Conservation (phyloP, 2,329 filamentous ascomycete species). For the Scedosporium boydii region DNA sequence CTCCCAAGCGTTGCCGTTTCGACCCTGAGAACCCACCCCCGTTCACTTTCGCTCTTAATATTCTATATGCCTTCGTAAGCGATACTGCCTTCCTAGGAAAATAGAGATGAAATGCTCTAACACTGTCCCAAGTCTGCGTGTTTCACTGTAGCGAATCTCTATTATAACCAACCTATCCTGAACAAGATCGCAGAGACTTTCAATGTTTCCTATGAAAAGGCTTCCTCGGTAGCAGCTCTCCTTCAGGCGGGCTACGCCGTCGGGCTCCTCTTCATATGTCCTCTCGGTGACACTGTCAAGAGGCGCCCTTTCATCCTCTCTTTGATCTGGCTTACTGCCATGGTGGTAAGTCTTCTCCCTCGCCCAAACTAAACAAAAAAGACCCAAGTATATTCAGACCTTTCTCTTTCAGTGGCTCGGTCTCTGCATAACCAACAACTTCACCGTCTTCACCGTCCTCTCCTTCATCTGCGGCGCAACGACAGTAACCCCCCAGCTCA, state of each 20-base stretch:
- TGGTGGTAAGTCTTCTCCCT: constrained; percentile 40
- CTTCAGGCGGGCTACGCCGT: constrained; percentile 72
- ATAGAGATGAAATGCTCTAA: neutral
- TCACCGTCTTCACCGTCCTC: constrained; percentile 55
- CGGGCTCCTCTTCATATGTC: constrained; percentile 65
- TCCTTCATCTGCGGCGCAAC: constrained; percentile 68
- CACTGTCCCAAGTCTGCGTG: constrained; percentile 35
- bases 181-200: constrained; percentile 68
- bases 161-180: constrained; percentile 73
- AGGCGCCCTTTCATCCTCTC: constrained; percentile 60
- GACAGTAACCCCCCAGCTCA: constrained; percentile 69
- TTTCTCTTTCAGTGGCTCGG: constrained; percentile 47
- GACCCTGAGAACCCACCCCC: constrained; percentile 54
- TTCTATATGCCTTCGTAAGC: constrained; percentile 56
- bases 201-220: constrained; percentile 56
- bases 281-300: constrained; percentile 60
- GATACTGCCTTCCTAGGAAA: constrained; percentile 8
- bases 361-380: neutral
- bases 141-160: constrained; percentile 71
- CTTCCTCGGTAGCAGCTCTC: constrained; percentile 60
- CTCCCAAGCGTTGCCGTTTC: constrained; percentile 59
- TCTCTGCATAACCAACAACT: constrained; percentile 57
- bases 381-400: neutral
- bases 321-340: constrained; percentile 59
- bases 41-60: constrained; percentile 59